Evolutionary conservation across 441 rosid genomes (phyloP), one percentile per base, ranked within the genome.

Genomic region (Populus trichocarpa): DNA sequence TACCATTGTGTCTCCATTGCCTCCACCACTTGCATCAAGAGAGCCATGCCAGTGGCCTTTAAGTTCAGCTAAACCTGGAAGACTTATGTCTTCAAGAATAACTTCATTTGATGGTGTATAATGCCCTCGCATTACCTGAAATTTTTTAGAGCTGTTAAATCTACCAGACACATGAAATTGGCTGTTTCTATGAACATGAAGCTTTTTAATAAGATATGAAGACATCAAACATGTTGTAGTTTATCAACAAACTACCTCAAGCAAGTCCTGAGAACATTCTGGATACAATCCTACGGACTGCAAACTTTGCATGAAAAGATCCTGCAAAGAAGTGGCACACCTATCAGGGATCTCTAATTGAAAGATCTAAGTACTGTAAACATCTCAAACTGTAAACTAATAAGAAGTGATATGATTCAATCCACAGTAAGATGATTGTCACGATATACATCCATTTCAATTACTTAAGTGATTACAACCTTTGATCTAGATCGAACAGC

Each of bases 1-100:
- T 89, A 97, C 99, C 95, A 90, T 90, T 22, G 98, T 97, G 84
- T 97, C 99, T 70, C 99, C 99, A 82, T 97, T 97, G 90, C 98
- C 99, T 87, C 99, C 99, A 77, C 99, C 99, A 82, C 98, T 94
- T 75, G 99, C 98, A 84, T 93, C 99, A 79, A 97, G 89, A 73
- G 98, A 97, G 78, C 98, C 98, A 85, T 83, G 97, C 98, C 99
- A 97, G 68, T 82, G 89, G 72, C 98, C 99, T 87, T 83, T 91
- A 57, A 97, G 93, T 86, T 97, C 99, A 80, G 97, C 94, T 80
- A 97, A 89, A 85, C 97, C 99, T 74, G 97, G 99, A 79, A 97
- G 95, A 83, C 87, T 89, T 77, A 87, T 67, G 79, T 91, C 98
- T 83, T 94, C 97, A 82, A 89, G 89, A 82, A 90, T 82, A 69